Base-by-base conservation (phyloP, 2,329 filamentous ascomycete genomes). In the Botrytis cinerea region DNA sequence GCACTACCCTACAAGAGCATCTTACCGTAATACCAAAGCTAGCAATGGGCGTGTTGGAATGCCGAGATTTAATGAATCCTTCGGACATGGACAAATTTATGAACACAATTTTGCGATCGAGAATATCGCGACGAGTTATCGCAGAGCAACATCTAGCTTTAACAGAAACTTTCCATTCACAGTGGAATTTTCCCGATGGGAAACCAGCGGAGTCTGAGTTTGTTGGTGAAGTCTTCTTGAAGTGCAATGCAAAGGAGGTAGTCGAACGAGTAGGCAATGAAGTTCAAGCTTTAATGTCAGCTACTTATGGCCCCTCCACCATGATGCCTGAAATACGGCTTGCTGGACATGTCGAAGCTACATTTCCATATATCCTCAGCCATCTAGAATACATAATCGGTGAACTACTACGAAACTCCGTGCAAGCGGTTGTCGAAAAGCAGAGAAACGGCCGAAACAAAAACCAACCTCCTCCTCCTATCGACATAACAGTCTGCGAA, bases 301-400 rank as follows among this genome's bases (percentile, higher is more conserved):
- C 91, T 73, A 92, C 92, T 69, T 95, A 97, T 78, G 93, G 92
- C 0, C 86, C 90, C 1, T 86, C 91, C 72, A 87, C 90, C 1
- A 84, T 87, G 69, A 87, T 99, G 2, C 96, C 96, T 8, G 90
- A 94, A 76, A 93, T 99, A 82, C 89, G 88, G 64, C 87, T 99
- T 73, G 88, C 92, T 75, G 96, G 97, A 35, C 94, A 99, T 80
- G 86, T 96, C 3, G 90, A 93, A 45, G 95, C 95, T 7, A 97
- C 91, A 46, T 99, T 99, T 80, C 96, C 97, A 1, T 99, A 98
- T 80, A 98, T 99, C 76, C 88, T 97, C 70, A 96, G 92, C 80
- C 96, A 98, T 81, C 88, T 99, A 70, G 95, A 99, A 83, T 99
- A 99, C 83, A 98, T 99, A 78, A 89, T 99, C 73, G 95, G 96